phyloP scores from a whole-genome alignment of 2,329 filamentous ascomycete species.

The Parascedosporium putredinis region DNA sequence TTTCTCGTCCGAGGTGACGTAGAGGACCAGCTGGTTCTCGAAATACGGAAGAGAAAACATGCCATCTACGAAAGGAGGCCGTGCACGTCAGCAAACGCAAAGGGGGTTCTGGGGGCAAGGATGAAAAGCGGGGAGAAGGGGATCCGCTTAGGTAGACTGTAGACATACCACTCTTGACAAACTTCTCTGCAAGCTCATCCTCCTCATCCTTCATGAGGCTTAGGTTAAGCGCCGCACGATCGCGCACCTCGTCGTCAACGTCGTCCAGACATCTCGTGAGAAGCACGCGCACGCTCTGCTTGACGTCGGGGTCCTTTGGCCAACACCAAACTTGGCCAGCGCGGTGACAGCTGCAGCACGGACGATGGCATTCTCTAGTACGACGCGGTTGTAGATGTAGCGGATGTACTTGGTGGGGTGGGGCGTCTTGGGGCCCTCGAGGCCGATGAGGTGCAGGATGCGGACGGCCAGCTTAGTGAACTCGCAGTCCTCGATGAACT shows the following conservation, averaged over 20 bases:
- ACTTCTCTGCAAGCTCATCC: constrained; percentile 72
- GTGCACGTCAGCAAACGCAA: not conserved
- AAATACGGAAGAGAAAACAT: constrained; percentile 94
- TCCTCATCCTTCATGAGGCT: constrained; percentile 88
- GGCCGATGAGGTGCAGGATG: constrained; percentile 84
- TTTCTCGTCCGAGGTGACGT: constrained; percentile 87
- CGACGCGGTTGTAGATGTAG: constrained; percentile 98
- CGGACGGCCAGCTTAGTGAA: constrained; percentile 96
- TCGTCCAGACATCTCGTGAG: constrained; percentile 92
- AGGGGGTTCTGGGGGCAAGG: too few species aligned
- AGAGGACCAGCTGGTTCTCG: constrained; percentile 95
- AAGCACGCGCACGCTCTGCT: constrained; percentile 86
- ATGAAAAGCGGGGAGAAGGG: too few species aligned
- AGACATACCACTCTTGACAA: constrained; percentile 78
- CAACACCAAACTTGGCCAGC: constrained; percentile 92
- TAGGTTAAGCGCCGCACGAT: constrained; percentile 87
- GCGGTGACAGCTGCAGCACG: constrained; percentile 92
- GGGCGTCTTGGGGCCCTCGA: constrained; percentile 89
- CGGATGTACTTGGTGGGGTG: constrained; percentile 98
- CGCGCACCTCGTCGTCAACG: constrained; percentile 93
- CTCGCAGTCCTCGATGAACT: constrained; percentile 99
- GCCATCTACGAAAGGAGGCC: constrained; percentile 56
- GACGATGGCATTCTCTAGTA: constrained; percentile 93
- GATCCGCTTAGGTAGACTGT: too few species aligned
- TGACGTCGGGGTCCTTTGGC: constrained; percentile 92